These are phyloP conservation scores for Ophiostoma fasciatum DNA, from an alignment of 2,329 filamentous ascomycete genomes.

Conservation along the genomic window DNA sequence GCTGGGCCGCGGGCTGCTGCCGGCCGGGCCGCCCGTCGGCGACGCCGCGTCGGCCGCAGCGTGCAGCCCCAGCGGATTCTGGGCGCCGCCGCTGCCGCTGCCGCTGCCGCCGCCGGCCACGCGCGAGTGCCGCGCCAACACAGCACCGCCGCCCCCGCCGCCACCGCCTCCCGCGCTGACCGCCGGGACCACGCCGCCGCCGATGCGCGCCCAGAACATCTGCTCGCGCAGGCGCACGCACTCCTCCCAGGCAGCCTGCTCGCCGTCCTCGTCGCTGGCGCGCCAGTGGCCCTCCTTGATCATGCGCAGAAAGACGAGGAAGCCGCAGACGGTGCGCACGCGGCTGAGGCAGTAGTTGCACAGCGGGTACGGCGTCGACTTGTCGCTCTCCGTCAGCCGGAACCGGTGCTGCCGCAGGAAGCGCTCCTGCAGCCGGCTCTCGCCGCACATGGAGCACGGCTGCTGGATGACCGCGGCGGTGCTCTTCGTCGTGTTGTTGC, in stretches of 20 bases:
- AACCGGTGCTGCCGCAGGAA: constrained; percentile 78
- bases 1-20: background rate
- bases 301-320: constrained; percentile 80
- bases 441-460: constrained; percentile 73
- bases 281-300: constrained; percentile 88
- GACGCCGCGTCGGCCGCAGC: no score
- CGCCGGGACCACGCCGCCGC: constrained; percentile 74
- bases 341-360: constrained; percentile 78
- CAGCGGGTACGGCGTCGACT: constrained; percentile 75
- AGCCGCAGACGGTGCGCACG: constrained; percentile 79
- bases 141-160: background rate
- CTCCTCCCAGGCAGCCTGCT: constrained; percentile 88
- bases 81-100: background rate
- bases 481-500: constrained; percentile 15
- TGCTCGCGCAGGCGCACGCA: constrained; percentile 76
- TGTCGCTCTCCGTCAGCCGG: constrained; percentile 72
- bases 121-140: constrained; percentile 1
- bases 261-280: constrained; percentile 66
- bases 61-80: no score
- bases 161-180: background rate
- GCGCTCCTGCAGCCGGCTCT: constrained; percentile 53
- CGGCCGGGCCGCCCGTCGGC: no score
- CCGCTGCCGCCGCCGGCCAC: constrained; percentile 1
- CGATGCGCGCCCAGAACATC: constrained; percentile 94
- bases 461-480: constrained; percentile 14